phyloP scores from a whole-genome alignment of 345 rosid species.

The Sisymbrium altissimum region DNA sequence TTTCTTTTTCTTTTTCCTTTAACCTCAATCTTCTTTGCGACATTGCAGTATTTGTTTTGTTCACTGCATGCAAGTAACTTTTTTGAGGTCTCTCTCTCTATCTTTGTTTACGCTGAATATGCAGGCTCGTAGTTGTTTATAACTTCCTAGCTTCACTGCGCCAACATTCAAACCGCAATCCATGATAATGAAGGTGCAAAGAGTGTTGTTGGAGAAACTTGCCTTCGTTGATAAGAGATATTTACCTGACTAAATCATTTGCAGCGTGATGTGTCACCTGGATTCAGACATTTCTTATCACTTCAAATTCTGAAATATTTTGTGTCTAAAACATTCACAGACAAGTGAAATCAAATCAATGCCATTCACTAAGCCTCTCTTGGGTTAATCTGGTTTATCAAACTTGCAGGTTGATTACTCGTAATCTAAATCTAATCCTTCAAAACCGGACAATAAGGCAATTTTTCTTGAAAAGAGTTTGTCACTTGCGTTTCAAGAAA shows the following conservation, averaged over 20 bases:
- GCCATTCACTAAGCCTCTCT: too few species aligned
- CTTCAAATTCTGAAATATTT: too few species aligned
- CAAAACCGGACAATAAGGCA: neutral
- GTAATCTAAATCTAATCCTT: too few species aligned
- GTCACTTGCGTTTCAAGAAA: neutral
- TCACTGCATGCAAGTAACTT: too few species aligned
- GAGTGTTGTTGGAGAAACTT: neutral
- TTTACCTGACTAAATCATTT: slow-evolving; percentile 69
- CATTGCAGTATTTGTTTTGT: neutral
- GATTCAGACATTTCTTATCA: slow-evolving; percentile 15
- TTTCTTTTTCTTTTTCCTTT: too few species aligned
- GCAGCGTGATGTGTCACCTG: slow-evolving; percentile 79
- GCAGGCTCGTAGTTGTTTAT: slow-evolving; percentile 62
- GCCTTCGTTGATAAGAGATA: slow-evolving; percentile 1
- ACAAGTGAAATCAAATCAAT: too few species aligned
- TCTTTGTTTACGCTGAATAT: too few species aligned
- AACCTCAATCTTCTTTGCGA: too few species aligned
- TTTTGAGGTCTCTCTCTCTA: too few species aligned
- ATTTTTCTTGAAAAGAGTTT: neutral
- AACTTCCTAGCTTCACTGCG: slow-evolving; percentile 88
- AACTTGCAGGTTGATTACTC: too few species aligned
- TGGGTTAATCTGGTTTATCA: too few species aligned
- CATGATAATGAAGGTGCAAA: neutral
- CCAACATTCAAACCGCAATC: neutral
- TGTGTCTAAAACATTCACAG: too few species aligned